Base-by-base conservation (phyloP, 2,329 filamentous ascomycete genomes). In the Orbilia ellipsospora region DNA sequence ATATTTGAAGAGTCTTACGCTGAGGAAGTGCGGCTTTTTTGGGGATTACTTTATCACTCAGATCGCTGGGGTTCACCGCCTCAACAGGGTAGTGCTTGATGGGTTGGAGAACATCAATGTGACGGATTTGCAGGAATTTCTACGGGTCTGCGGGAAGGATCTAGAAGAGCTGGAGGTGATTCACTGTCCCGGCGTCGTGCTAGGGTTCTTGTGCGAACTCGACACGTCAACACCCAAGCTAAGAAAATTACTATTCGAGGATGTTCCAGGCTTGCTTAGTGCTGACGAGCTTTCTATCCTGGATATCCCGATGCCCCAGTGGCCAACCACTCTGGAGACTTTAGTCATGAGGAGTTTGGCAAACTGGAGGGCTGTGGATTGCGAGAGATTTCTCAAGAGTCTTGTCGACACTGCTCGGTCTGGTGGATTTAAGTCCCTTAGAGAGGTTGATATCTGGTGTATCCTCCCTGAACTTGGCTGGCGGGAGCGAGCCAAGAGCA, bases 371-470 rank as follows among this genome's bases (percentile, higher is more conserved):
- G 50, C 59, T 6, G 56, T 57, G 6, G 63, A 74, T 42, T 74
- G 70, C 16, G 70, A 74, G 20, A 51, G 26, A 2, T 66, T 74
- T 18, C 54, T 74, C 13, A 57, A 60, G 23, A 67, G 70, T 2
- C 59, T 74, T 13, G 70, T 67, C 10, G 52, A 68, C 26, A 68
- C 63, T 13, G 42, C 63, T 10, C 23, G 54, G 12, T 48, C 52
- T n/a, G 70, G 70, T 8, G 56, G 63, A 1, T 74, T 74, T 16
- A 74, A 40, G 56, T 50, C 70, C 4, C 16, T 74, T 2, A 67
- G 70, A n/a, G 70, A 74, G 52, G 45, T 74, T 1, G 70, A 74
- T 55, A 60, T 74, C 28, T 74, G 70, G 70, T 74, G 70, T 28
- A 74, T 74, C 23, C 63, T 74, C 18, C 70, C 70, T 1, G 57